Percentiles rank a stretch among this genome's conserved stretches.
phyloP scores from a whole-genome alignment of 2,329 filamentous ascomycete genomes.

The Colletotrichum agaves region DNA sequence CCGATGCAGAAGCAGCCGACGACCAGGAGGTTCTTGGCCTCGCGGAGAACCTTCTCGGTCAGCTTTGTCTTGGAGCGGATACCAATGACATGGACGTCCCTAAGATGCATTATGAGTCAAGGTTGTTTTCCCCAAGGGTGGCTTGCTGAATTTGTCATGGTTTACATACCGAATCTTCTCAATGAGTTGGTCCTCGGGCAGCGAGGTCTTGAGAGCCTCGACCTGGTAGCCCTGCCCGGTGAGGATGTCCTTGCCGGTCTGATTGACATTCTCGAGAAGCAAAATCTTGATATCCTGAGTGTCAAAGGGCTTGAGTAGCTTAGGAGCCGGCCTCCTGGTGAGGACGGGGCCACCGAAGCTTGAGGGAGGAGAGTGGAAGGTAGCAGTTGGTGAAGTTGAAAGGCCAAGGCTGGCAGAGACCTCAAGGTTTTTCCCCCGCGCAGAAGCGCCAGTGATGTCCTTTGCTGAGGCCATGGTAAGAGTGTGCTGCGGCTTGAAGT shows the following conservation, averaged over 20 bases:
- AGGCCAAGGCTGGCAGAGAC: slow-evolving; percentile 72
- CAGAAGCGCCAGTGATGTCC: slow-evolving; percentile 57
- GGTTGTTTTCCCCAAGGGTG: background rate
- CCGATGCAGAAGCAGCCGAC: slow-evolving; percentile 99
- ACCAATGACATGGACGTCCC: slow-evolving; percentile 95
- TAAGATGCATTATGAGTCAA: slow-evolving; percentile 50
- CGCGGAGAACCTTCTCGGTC: slow-evolving; percentile 82
- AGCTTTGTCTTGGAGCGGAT: slow-evolving; percentile 99
- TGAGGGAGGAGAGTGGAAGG: slow-evolving; percentile 78
- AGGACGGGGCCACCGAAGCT: slow-evolving; percentile 65
- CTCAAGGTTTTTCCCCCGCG: slow-evolving; percentile 44
- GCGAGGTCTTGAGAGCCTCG: slow-evolving; percentile 86
- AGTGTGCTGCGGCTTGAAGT: background rate
- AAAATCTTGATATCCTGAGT: slow-evolving; percentile 97
- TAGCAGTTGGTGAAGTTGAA: slow-evolving; percentile 79
- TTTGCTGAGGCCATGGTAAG: slow-evolving; percentile 56
- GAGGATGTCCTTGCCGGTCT: slow-evolving; percentile 86
- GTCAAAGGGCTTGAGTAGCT: slow-evolving; percentile 94
- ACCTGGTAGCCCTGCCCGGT: slow-evolving; percentile 93
- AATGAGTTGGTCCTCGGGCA: slow-evolving; percentile 93
- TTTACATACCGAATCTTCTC: slow-evolving; percentile 86
- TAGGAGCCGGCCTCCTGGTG: slow-evolving; percentile 61
- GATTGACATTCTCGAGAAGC: slow-evolving; percentile 94
- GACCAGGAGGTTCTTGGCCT: slow-evolving; percentile 94
- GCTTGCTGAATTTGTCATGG: background rate